Evolutionary conservation across 345 rosid genomes (phyloP), one percentile per base, ranked within the genome.

Genomic region (Brassica cretica): DNA sequence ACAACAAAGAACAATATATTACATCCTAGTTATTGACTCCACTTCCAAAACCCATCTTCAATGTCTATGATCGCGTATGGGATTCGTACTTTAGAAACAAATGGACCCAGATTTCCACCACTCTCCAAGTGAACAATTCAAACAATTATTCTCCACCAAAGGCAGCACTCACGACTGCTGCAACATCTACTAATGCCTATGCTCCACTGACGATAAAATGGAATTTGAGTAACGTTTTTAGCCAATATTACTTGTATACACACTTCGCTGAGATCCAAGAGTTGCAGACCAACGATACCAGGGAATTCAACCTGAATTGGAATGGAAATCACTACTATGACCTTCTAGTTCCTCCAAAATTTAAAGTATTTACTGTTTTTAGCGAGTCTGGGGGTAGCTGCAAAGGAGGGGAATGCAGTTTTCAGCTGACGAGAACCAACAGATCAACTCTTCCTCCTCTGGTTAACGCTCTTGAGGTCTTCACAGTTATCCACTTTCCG

Each of bases 251-350:
- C 76, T 16, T 53, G 0, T 85, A 76, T 14, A 1, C 35, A 67
- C 86, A 85, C 68, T 87, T 85, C 4, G 70, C 83, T 24, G 86
- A 85, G 76, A 56, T 87, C 19, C 21, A 46, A 67, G 6, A 72
- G 27, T 66, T 67, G 5, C 32, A 9, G 8, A 14, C 29, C 2
- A 49, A 49, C 2, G 56, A 49, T 14, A 49, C 2, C 2, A 49
- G 56, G 56, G 56, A 49, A 2, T 49, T 49, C 56, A 49, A 49
- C 56, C n/a, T 49, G 2, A 5, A 2, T 0, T 66, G 0, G 63
- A 18, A 69, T 32, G 74, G 67, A 21, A 21, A 21, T 21, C 7
- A 41, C 5, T 41, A 41, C 11, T 60, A 66, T 77, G 66, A 51
- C 68, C 6, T 9, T 84, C 0, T 39, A 37, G 44, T 8, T 0